These are phyloP conservation scores for Solanum sparsipilum DNA, from an alignment of 257 asterid genomes.

Conservation along the genomic window DNA sequence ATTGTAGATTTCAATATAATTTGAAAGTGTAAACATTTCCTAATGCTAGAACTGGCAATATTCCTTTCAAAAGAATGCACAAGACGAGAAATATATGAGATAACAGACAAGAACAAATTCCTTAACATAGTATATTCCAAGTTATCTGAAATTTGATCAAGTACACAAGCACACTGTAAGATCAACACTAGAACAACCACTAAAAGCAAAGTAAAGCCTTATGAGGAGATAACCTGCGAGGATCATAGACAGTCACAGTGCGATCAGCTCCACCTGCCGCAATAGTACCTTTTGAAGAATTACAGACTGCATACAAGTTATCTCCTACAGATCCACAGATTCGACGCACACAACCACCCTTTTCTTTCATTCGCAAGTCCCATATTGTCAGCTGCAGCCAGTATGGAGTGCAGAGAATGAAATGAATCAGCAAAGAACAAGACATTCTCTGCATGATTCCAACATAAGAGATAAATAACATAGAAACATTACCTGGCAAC, in stretches of 20 bases:
- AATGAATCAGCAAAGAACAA: neutral
- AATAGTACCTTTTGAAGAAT: slow-evolving; percentile 60
- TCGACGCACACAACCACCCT: slow-evolving; percentile 85
- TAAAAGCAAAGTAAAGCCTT: neutral
- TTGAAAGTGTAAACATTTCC: neutral
- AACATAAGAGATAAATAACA: neutral
- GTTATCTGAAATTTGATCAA: neutral
- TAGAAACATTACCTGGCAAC: slow-evolving; percentile 59
- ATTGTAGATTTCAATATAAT: neutral
- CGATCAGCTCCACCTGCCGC: slow-evolving; percentile 93
- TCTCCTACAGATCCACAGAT: slow-evolving; percentile 77
- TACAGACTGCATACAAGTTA: slow-evolving; percentile 53
- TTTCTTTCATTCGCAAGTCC: slow-evolving; percentile 85
- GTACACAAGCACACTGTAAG: neutral
- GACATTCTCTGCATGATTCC: neutral
- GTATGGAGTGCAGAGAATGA: neutral
- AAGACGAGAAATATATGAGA: neutral
- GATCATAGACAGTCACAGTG: slow-evolving; percentile 80
- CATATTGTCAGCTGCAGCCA: slow-evolving; percentile 64
- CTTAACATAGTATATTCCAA: neutral
- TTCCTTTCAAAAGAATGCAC: neutral
- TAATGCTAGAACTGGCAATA: neutral
- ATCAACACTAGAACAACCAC: neutral
- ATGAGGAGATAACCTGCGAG: slow-evolving; percentile 58
- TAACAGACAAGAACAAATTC: neutral